Percentiles rank a stretch among this genome's conserved stretches.
Conservation (phyloP, 768 basidiomycete species). For the Suillus hirtellus region DNA sequence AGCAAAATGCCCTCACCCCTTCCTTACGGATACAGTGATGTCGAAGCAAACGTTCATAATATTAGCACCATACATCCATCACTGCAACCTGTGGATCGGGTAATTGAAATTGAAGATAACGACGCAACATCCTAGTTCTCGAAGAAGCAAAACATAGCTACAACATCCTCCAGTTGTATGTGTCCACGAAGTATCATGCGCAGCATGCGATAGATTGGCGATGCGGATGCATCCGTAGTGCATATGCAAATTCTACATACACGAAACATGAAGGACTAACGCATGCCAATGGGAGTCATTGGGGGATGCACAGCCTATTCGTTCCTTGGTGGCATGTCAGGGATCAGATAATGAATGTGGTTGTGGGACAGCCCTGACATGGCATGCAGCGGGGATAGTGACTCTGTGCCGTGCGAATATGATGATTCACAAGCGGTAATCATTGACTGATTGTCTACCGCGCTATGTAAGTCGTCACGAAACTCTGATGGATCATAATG, state of each 20-base stretch:
- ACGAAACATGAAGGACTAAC: not conserved
- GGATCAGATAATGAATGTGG: conserved; percentile 58
- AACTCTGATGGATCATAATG: conserved; percentile 42
- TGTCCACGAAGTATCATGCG: not conserved
- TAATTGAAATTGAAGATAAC: conserved; percentile 19
- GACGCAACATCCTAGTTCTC: conserved; percentile 4
- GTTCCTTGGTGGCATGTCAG: conserved; percentile 50
- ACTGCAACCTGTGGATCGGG: conserved; percentile 8
- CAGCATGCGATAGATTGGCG: conserved; percentile 6
- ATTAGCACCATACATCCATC: conserved; percentile 3
- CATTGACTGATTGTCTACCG: conserved; percentile 23
- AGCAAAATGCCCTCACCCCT: conserved; percentile 8
- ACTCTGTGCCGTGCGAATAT: conserved; percentile 26
- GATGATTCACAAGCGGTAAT: conserved; percentile 28
- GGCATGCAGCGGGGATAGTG: conserved; percentile 5
- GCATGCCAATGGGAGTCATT: conserved; percentile 1
- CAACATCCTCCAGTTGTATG: conserved; percentile 1
- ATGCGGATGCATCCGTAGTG: not conserved
- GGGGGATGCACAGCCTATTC: conserved; percentile 22
- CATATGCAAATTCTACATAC: conserved; percentile 8
- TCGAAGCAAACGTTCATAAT: not conserved
- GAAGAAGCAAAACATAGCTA: conserved; percentile 9
- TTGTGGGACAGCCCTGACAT: conserved; percentile 37
- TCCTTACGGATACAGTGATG: not conserved
- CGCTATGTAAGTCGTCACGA: conserved; percentile 16